Evolutionary conservation across 108 stramenopile species (phyloP), one percentile per base, ranked within the genome.

Genomic region (Asterionellopsis glacialis): DNA sequence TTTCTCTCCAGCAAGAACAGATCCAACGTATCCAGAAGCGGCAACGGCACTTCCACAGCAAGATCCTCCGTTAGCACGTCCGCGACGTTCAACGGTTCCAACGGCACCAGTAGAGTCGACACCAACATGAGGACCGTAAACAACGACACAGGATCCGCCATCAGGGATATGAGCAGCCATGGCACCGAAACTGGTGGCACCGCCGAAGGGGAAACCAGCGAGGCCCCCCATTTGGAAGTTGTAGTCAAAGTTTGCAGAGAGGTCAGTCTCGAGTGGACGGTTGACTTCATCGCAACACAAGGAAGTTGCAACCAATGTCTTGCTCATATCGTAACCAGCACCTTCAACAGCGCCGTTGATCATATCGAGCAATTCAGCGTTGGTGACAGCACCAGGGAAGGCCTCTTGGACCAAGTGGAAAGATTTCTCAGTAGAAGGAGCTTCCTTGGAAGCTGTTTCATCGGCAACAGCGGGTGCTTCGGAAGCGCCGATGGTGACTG

Each of bases 161-260:
- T 74, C 73, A 9, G 73, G 73, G 48, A 74, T 64, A 55, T 74
- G 73, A 3, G 67, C 53, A 16, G 68, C 33, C 62, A 74, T 64
- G 42, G 73, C 68, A 23, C 63, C 63, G 41, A 69, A 74, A 6
- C 68, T 63, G n/a, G 73, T 74, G 24, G 64, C 65, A 15, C 73
- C 73, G 15, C 63, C 73, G 41, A 74, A 74, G 38, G 73, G 73
- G 50, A 74, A 69, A 21, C 73, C 73, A 39, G 68, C 19, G 9
- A 87, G 60, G 18, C 85, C 85, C 14, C 81, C 81, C 62, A 83
- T 73, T 54, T 69, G 54, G 56, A 83, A 86, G 55, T 72, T 79
- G 47, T 68, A 57, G 53, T 67, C 80, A 41, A 62, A 87, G 0
- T 49, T 24, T 15, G 41, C 43, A 18, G 42, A 39, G 44, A 76